These are phyloP conservation scores for Pseudotsuga menziesii DNA, from an alignment of 75 land plant species.

Conservation along the genomic window DNA sequence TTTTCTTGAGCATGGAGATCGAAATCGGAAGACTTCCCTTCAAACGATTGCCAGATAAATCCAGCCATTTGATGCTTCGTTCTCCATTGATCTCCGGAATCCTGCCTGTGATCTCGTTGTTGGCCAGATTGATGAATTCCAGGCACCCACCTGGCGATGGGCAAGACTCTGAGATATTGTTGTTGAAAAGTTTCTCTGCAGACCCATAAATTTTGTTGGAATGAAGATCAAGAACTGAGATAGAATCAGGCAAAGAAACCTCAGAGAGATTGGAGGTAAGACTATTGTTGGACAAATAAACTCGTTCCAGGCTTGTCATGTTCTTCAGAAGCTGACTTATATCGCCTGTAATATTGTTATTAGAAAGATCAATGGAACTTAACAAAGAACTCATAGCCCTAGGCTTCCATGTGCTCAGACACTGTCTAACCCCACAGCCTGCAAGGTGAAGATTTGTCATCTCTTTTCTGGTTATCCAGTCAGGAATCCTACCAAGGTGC, in stretches of 20 bases:
- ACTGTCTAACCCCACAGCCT: slow-evolving; percentile 40
- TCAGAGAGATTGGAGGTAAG: slow-evolving; percentile 25
- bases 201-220: slow-evolving; percentile 46
- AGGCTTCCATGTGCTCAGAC: slow-evolving; percentile 26
- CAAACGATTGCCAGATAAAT: slow-evolving; percentile 46
- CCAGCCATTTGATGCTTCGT: slow-evolving; percentile 28
- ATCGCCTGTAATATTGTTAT: slow-evolving; percentile 50
- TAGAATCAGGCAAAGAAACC: slow-evolving; percentile 20
- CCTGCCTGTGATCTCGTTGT: slow-evolving; percentile 32
- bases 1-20: slow-evolving; percentile 30
- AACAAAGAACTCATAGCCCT: slow-evolving; percentile 23
- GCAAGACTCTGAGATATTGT: slow-evolving; percentile 16
- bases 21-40: slow-evolving; percentile 65
- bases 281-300: slow-evolving; percentile 51
- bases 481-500: slow-evolving; percentile 41
- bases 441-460: slow-evolving; percentile 48
- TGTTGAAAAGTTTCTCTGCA: slow-evolving; percentile 19
- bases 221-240: slow-evolving; percentile 41
- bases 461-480: slow-evolving; percentile 40
- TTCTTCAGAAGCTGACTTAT: slow-evolving; percentile 31
- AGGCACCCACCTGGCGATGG: slow-evolving; percentile 10
- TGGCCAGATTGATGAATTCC: slow-evolving; percentile 36
- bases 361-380: slow-evolving; percentile 50
- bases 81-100: slow-evolving; percentile 37
- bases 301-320: slow-evolving; percentile 27